These are phyloP conservation scores for Monosporascus sp. DNA, from an alignment of 2,329 filamentous ascomycete species.

Conservation along the genomic window DNA sequence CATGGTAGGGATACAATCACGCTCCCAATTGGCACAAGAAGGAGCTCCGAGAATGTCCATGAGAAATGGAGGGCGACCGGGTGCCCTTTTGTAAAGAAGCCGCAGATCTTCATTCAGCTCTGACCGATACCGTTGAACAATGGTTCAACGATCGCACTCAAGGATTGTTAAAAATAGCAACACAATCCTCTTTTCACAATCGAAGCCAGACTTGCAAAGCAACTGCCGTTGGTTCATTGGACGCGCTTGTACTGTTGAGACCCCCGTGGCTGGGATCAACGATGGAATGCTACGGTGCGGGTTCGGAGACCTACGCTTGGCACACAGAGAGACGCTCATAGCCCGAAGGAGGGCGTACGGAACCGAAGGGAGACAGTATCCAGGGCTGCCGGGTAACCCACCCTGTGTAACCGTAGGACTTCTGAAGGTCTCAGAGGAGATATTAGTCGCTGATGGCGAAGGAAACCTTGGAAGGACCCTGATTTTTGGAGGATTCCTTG, in stretches of 20 bases:
- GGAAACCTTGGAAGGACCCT: no score
- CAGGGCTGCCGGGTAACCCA: no score
- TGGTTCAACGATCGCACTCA: not conserved
- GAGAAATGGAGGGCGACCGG: not conserved
- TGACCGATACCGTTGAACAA: not conserved
- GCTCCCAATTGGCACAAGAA: not conserved
- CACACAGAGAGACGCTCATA: no score
- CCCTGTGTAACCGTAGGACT: not conserved
- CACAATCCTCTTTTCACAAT: conserved; percentile 1
- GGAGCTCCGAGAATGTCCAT: not conserved
- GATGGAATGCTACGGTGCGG: no score
- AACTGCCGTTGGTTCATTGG: not conserved
- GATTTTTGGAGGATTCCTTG: no score
- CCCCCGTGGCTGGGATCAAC: no score
- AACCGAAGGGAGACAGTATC: no score
- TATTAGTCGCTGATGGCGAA: not conserved
- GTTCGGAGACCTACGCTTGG: no score
- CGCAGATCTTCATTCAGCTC: not conserved
- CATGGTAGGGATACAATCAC: not conserved
- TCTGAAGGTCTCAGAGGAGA: not conserved
- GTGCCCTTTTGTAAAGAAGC: not conserved
- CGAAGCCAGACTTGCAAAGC: not conserved
- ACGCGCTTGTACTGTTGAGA: no score
- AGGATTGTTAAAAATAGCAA: conserved; percentile 12
- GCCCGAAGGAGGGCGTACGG: no score